Evolutionary conservation across 2,329 filamentous ascomycete species (phyloP), one percentile per base, ranked within the genome.

Genomic region (Fusarium sp.): DNA sequence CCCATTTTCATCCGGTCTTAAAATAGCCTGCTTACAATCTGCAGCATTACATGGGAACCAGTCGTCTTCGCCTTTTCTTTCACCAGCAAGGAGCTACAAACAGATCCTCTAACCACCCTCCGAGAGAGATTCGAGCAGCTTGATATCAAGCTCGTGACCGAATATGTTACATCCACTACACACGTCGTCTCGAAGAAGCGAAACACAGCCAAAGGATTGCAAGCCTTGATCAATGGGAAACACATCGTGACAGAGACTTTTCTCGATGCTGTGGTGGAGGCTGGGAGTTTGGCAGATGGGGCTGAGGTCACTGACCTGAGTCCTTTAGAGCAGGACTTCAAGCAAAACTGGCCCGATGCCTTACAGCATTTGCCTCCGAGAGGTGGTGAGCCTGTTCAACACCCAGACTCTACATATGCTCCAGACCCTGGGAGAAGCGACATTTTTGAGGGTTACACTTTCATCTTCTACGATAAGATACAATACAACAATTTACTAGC

Each of bases 111-210:
- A 56, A 80, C 83, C 3, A 82, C 83, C 19, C 85, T 94, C 26
- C 88, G 88, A 65, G 81, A 87, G 33, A 86, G 86, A 54, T 87
- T 98, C 19, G 94, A 97, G 76, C 88, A 91, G 44, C 85, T 97
- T n/a, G 96, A 97, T 76, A 91, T 98, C 78, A 98, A 98, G 78
- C 90, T 94, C 15, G 83, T 92, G 15, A 84, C 88, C 43, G 90
- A 94, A 6, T 98, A 94, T 78, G 81, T 86, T 26, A 85, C 83
- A 17, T 82, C 87, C 28, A 98, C 95, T 0, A 97, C 95, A 0
- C 94, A 98, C 78, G 92, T 97, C 13, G 89, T 98, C 34, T 90
- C 93, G 9, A 92, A 90, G 77, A 98, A 97, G 80, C 88, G 96
- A 47, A 99, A 98, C 77, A 95, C 94, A 0, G 88, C 94, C 1